These are phyloP conservation scores for Annulohypoxylon stygium DNA, from an alignment of 495 filamentous ascomycete species.

Conservation along the genomic window DNA sequence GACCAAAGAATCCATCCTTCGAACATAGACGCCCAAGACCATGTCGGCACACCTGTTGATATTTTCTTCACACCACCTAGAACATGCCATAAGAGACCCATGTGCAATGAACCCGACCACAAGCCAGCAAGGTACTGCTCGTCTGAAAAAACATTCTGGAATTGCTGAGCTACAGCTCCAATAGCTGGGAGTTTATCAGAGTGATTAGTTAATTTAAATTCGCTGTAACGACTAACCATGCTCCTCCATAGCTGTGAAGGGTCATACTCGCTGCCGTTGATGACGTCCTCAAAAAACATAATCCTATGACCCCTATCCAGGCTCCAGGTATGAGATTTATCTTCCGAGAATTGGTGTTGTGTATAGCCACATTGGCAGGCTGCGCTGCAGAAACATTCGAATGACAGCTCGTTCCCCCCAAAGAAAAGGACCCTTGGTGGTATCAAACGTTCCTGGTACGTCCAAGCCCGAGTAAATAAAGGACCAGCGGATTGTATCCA, in stretches of 20 bases:
- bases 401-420: neutral
- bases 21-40: neutral
- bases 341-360: neutral
- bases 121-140: neutral
- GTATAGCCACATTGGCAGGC: neutral
- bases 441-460: neutral
- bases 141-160: neutral
- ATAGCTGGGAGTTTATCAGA: neutral
- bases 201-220: neutral
- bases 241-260: neutral
- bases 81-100: neutral
- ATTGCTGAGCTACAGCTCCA: neutral
- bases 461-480: neutral
- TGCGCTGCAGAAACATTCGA: neutral
- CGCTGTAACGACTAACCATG: neutral
- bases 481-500: neutral
- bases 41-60: neutral
- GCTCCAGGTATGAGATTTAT: too few relatives aligned
- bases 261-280: neutral
- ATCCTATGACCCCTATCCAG: neutral
- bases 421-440: neutral
- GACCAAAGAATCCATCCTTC: neutral
- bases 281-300: neutral
- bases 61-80: neutral
- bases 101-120: neutral